Evolutionary conservation across 257 asterid genomes (phyloP).

Genomic region (Eustoma russellianum): DNA sequence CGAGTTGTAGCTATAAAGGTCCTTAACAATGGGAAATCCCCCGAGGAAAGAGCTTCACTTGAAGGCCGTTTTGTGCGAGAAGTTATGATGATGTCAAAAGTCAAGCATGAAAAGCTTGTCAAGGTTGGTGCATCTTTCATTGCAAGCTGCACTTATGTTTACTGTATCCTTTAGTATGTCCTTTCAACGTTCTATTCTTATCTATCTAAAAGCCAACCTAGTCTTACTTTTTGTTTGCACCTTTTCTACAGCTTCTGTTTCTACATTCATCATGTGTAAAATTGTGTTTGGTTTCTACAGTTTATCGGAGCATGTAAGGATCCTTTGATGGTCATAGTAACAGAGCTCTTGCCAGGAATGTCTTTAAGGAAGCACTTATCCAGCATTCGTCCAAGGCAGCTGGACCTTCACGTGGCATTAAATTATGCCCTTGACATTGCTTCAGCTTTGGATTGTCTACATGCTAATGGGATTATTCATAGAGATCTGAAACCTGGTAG

Average conservation of each 20-base stretch:
- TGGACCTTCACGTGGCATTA: constrained; percentile 67
- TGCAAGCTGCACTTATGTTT: not conserved
- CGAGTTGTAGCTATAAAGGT: constrained; percentile 88
- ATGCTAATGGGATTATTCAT: constrained; percentile 89
- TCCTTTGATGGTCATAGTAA: constrained; percentile 93
- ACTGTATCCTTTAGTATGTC: not conserved
- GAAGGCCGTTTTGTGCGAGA: constrained; percentile 85
- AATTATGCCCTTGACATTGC: constrained; percentile 87
- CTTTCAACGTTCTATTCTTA: no score
- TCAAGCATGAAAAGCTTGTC: constrained; percentile 88
- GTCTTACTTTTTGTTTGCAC: not conserved
- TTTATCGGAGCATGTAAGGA: constrained; percentile 98
- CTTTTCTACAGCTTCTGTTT: not conserved
- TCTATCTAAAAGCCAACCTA: no score
- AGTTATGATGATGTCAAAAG: constrained; percentile 90
- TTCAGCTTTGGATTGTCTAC: constrained; percentile 88
- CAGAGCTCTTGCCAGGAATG: constrained; percentile 93
- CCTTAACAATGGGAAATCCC: constrained; percentile 60
- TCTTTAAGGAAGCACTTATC: constrained; percentile 82
- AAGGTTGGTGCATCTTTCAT: constrained; percentile 36
- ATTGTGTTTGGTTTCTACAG: constrained; percentile 28
- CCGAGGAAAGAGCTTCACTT: constrained; percentile 61
- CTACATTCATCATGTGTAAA: not conserved
- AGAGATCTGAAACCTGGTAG: constrained; percentile 98
- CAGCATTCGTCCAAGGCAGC: constrained; percentile 68